These are phyloP conservation scores for Prinsepia uniflora DNA, from an alignment of 306 rosid genomes.

Conservation along the genomic window DNA sequence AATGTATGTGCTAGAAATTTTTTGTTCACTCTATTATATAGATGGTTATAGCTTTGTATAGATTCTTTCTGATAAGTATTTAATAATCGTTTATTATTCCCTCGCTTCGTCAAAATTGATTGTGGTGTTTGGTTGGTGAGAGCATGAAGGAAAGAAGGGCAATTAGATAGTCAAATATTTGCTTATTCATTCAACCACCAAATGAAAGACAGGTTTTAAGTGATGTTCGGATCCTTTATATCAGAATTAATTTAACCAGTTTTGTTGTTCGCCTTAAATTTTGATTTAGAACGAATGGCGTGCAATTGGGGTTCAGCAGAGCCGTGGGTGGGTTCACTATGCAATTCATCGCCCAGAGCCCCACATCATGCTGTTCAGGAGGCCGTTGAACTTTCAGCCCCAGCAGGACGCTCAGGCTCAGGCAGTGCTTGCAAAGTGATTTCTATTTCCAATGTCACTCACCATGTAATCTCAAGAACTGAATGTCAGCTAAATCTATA, in stretches of 20 bases:
- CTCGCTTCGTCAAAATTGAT: neutral
- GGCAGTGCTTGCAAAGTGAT: conserved; percentile 57
- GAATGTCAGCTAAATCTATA: conserved; percentile 20
- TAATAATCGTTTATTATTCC: neutral
- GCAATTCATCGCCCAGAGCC: conserved; percentile 96
- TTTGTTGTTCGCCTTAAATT: neutral
- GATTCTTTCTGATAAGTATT: neutral
- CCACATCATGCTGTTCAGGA: conserved; percentile 96
- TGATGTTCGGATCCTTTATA: neutral
- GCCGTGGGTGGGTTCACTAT: conserved; percentile 97
- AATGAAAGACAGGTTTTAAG: too few relatives aligned
- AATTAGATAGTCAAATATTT: neutral
- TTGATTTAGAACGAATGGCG: conserved; percentile 77
- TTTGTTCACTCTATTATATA: neutral
- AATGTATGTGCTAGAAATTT: neutral
- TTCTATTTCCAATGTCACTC: neutral
- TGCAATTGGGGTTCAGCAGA: conserved; percentile 94
- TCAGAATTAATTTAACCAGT: neutral
- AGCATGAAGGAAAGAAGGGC: neutral
- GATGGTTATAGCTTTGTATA: neutral
- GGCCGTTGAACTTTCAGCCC: conserved; percentile 85
- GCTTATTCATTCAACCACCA: neutral
- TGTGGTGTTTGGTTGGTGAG: neutral
- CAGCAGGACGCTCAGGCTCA: conserved; percentile 81
- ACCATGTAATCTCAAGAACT: conserved; percentile 19